A percentile compares a stretch with the other conserved stretches of the same genome.
phyloP scores from a whole-genome alignment of 2,329 filamentous ascomycete species.

The Lachnellula suecica region DNA sequence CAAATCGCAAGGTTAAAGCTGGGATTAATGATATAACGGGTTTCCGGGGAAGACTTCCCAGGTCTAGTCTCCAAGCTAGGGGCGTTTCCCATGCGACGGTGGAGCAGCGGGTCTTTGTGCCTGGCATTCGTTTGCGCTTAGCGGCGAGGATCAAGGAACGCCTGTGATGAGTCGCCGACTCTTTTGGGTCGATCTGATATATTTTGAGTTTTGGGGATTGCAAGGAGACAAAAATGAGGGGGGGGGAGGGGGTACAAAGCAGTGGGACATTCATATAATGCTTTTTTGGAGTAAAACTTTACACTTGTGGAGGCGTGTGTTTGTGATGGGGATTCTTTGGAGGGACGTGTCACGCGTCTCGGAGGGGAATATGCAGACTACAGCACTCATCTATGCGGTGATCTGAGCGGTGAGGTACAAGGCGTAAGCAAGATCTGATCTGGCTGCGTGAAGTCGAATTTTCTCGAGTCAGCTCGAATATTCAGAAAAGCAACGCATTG shows the following conservation, averaged over 20 bases:
- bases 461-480: not conserved
- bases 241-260: not conserved
- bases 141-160: conserved; percentile 6
- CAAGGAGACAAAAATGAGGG: no score
- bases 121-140: conserved; percentile 17
- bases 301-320: not conserved
- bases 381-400: conserved; percentile 8
- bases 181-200: conserved; percentile 1
- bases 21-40: conserved; percentile 14
- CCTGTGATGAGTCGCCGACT: conserved; percentile 6
- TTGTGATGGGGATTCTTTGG: conserved; percentile 1
- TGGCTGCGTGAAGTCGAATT: no score
- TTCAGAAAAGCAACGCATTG: not conserved
- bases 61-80: conserved; percentile 8
- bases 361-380: conserved; percentile 7
- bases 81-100: conserved; percentile 11
- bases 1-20: conserved; percentile 7
- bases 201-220: not conserved
- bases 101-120: conserved; percentile 13
- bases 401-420: conserved; percentile 21
- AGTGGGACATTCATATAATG: not conserved
- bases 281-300: not conserved
- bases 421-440: conserved; percentile 5
- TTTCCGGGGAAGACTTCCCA: conserved; percentile 25
- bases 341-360: conserved; percentile 18